phyloP scores from a whole-genome alignment of 768 basidiomycete species.

The Phaeolepiota aurea region DNA sequence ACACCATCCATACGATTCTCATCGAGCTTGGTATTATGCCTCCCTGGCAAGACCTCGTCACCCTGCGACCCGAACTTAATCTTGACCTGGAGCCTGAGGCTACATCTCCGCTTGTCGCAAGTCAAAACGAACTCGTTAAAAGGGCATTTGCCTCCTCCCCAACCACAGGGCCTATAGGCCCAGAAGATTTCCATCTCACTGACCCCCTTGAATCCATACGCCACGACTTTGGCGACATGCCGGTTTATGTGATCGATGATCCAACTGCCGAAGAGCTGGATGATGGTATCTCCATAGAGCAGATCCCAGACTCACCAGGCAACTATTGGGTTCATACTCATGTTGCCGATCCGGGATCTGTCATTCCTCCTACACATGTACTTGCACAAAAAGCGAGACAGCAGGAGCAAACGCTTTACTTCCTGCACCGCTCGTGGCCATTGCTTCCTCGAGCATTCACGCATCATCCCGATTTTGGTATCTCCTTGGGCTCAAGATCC shows the following conservation, averaged over 20 bases:
- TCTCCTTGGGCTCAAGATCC: slow-evolving; percentile 27
- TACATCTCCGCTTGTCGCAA: slow-evolving; percentile 12
- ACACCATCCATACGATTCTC: slow-evolving; percentile 40
- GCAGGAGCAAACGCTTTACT: slow-evolving; percentile 51
- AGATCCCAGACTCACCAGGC: slow-evolving; percentile 48
- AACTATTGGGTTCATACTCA: slow-evolving; percentile 82
- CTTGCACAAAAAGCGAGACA: slow-evolving; percentile 51
- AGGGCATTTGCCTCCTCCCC: slow-evolving; percentile 9
- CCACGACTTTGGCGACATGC: slow-evolving; percentile 77
- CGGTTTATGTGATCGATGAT: slow-evolving; percentile 87
- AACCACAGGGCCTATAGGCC: slow-evolving; percentile 33
- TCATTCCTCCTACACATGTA: slow-evolving; percentile 63
- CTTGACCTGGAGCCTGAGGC: slow-evolving; percentile 17
- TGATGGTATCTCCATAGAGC: slow-evolving; percentile 84
- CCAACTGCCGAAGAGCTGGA: slow-evolving; percentile 77
- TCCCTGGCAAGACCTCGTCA: slow-evolving; percentile 71
- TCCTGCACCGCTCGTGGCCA: slow-evolving; percentile 51
- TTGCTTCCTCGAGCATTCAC: slow-evolving; percentile 64
- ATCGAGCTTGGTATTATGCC: slow-evolving; percentile 66
- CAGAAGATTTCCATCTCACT: slow-evolving; percentile 51
- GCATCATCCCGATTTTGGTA: slow-evolving; percentile 29
- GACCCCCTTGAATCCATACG: slow-evolving; percentile 69
- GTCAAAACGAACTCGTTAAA: slow-evolving; percentile 18
- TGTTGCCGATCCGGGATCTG: slow-evolving; percentile 83
- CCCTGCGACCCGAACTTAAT: slow-evolving; percentile 27